Base-by-base conservation (phyloP, 495 filamentous ascomycete species). In the Chaetomium cochliodes region DNA sequence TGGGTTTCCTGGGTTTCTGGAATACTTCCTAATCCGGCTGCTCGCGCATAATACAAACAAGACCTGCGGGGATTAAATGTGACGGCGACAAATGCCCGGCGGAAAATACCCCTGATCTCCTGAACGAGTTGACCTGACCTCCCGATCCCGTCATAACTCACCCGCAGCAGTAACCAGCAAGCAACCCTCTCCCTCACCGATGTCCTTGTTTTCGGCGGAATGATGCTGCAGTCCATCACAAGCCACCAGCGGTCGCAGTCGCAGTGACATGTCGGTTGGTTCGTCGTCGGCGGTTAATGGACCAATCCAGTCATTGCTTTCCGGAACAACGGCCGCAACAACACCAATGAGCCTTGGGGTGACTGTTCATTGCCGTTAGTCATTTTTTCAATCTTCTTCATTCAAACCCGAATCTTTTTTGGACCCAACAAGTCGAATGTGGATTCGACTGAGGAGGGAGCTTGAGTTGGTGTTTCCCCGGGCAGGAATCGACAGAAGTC, bases 171-270 rank as follows among this genome's bases (percentile, higher is more conserved):
- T 20, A 25, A 9, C 5, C 53, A 56, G 3, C 41, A 15, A 46
- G 25, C 39, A 26, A 18, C 37, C 55, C 18, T 5, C 53, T 16
- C 28, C 50, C 50, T 52, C 50, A 28, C 50, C 50, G 50, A 18
- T 52, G 50, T 28, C 25, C 23, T 11, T 8, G 8, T 30, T n/a
- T 7, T 55, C 28, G 6, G 52, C 28, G 26, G 52, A 28, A 55
- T 37, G 52, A 25, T 13, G 53, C 15, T 42, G 55, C 22, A 44
- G 55, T 8, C 22, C 30, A 47, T 58, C 56, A 58, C 39, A 58
- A 58, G 39, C 39, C 56, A 46, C 56, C 56, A 41, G 56, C 56
- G 46, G 56, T 58, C 42, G 44, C 44, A n/a, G 39, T 20, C 16
- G 56, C 22, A 44, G 18, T 16, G 56, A 23, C 56, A 58, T 47